phyloP scores from a whole-genome alignment of 805 yeast genomes.

The Candida oleophila region DNA sequence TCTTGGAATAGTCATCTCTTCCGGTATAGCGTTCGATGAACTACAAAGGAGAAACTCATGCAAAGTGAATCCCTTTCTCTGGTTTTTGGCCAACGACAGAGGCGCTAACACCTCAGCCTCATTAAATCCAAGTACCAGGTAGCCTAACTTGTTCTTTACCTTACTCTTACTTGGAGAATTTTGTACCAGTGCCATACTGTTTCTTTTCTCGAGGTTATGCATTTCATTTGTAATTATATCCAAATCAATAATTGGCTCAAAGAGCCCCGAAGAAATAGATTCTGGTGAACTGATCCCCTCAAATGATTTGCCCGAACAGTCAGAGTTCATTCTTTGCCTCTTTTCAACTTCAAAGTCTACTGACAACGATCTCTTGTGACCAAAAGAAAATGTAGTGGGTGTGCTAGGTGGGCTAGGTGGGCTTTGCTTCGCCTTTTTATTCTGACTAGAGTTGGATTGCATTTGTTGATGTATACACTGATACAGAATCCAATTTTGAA shows the following conservation, averaged over 20 bases:
- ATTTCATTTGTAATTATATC: conserved; percentile 7
- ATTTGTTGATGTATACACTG: no score
- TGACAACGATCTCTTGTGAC: conserved; percentile 1
- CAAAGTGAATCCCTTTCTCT: not conserved
- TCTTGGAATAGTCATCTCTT: not conserved
- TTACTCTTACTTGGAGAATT: not conserved
- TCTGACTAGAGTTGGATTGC: not conserved
- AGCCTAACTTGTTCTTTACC: not conserved
- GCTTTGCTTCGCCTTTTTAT: not conserved
- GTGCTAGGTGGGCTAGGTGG: not conserved
- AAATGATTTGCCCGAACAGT: not conserved
- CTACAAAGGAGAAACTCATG: not conserved
- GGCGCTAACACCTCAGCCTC: not conserved
- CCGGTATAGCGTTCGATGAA: not conserved
- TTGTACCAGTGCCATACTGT: not conserved
- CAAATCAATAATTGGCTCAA: conserved; percentile 7
- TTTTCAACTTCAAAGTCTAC: not conserved
- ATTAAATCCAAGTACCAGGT: not conserved
- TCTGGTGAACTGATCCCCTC: not conserved
- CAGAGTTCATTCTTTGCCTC: not conserved
- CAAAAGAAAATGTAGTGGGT: not conserved
- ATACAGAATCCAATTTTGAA: no score
- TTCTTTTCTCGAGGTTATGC: conserved; percentile 3
- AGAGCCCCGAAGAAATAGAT: not conserved
- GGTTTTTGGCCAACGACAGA: not conserved